Evolutionary conservation across 495 filamentous ascomycete genomes (phyloP).

Genomic region (Hypoxylon subgilvum): DNA sequence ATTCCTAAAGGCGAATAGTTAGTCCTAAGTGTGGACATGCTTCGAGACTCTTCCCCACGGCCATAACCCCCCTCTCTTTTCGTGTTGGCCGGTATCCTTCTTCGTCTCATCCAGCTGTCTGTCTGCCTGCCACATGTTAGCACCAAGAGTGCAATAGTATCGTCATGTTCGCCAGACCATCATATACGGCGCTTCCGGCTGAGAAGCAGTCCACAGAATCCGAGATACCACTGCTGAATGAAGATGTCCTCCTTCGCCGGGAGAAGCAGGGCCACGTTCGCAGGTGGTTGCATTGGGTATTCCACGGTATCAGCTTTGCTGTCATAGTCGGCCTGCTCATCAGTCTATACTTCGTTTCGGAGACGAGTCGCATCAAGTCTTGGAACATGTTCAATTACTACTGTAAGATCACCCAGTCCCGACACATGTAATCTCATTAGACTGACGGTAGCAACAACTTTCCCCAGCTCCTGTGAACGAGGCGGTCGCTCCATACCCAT

Average conservation of each 20-base stretch:
- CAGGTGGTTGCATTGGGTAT: background rate
- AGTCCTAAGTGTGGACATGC: background rate
- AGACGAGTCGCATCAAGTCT: constrained; percentile 1
- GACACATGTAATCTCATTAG: too few species aligned
- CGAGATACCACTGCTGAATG: background rate
- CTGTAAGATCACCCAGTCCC: too few species aligned
- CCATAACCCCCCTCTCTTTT: background rate
- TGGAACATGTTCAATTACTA: constrained; percentile 20
- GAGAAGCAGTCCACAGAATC: background rate
- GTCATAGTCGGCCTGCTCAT: background rate
- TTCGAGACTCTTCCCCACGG: background rate
- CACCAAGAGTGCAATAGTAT: too few species aligned
- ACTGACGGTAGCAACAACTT: too few species aligned
- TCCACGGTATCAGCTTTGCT: background rate
- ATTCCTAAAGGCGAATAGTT: background rate
- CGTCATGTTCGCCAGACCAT: background rate
- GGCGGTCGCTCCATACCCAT: background rate
- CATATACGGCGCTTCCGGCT: background rate
- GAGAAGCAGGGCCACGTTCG: background rate
- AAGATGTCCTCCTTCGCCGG: background rate
- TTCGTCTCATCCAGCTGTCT: too few species aligned
- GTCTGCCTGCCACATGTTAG: too few species aligned
- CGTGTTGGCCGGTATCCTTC: background rate
- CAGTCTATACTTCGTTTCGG: background rate
- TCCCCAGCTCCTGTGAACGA: background rate